phyloP scores from a whole-genome alignment of 768 basidiomycete species.

The Lentinula boryana region DNA sequence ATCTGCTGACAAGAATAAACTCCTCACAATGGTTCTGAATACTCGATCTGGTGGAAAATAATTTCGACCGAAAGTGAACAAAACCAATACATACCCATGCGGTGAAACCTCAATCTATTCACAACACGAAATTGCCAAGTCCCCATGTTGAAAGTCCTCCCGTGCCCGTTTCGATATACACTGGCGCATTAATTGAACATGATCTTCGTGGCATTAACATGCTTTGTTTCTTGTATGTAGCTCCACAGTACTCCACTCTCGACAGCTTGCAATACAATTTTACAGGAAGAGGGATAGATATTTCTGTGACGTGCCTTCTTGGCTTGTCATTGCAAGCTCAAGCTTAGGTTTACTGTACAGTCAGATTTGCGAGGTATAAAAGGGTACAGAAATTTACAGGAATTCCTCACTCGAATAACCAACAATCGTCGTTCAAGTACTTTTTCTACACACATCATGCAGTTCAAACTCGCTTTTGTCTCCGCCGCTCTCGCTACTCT shows the following conservation, averaged over 20 bases:
- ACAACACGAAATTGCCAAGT: neutral
- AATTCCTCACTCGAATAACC: neutral
- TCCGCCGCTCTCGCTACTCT: neutral
- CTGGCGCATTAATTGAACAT: neutral
- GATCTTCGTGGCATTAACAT: neutral
- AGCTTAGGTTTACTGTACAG: neutral
- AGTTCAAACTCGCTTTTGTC: constrained; percentile 5
- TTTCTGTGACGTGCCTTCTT: neutral
- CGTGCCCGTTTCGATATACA: neutral
- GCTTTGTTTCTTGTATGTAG: neutral
- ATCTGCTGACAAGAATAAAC: too few relatives aligned
- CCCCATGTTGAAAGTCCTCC: neutral
- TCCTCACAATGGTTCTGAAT: too few relatives aligned
- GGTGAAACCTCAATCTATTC: neutral
- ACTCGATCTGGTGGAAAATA: neutral
- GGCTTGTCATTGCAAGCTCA: neutral
- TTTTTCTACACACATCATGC: neutral
- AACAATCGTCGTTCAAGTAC: constrained; percentile 3
- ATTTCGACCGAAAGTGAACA: neutral
- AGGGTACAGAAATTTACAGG: neutral
- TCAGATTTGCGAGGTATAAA: neutral
- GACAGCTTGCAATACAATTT: neutral
- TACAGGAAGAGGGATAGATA: neutral
- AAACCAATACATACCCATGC: neutral
- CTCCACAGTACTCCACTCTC: neutral